These are phyloP conservation scores for Triglochin maritima DNA, from an alignment of 106 monocot species.

Conservation along the genomic window DNA sequence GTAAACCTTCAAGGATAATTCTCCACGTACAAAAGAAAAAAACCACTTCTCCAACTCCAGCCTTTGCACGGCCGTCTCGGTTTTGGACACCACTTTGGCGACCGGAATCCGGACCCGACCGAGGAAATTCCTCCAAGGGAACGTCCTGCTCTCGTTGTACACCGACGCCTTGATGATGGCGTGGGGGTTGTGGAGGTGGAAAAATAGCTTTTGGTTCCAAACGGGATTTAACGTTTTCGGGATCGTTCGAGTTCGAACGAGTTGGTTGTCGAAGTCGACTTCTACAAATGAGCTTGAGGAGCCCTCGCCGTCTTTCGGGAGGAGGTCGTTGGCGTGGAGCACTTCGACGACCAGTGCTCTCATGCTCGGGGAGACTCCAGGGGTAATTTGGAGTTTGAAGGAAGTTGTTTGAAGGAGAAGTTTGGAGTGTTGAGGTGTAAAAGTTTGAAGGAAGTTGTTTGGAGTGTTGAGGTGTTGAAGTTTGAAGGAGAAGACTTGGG, in stretches of 20 bases:
- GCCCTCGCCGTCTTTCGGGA: conserved; percentile 57
- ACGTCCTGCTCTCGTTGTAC: conserved; percentile 34
- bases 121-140: conserved; percentile 43
- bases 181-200: conserved; percentile 21
- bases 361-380: too few species aligned
- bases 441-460: neutral
- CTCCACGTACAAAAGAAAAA: conserved; percentile 34
- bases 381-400: too few species aligned
- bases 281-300: conserved; percentile 41
- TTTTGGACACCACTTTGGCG: conserved; percentile 13
- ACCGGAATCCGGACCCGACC: conserved; percentile 26
- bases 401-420: neutral
- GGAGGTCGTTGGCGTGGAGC: conserved; percentile 38
- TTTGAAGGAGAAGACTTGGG: too few species aligned
- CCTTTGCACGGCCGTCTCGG: conserved; percentile 24
- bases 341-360: conserved; percentile 34
- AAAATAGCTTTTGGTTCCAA: conserved; percentile 50
- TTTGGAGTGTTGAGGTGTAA: neutral
- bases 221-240: conserved; percentile 35
- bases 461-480: neutral
- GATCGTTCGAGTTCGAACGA: conserved; percentile 16
- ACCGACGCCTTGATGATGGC: conserved; percentile 25
- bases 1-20: conserved; percentile 36
- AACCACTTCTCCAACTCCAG: conserved; percentile 46
- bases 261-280: conserved; percentile 43